Evolutionary conservation across 306 rosid genomes (phyloP).

Genomic region (Cucumis cinereus): DNA sequence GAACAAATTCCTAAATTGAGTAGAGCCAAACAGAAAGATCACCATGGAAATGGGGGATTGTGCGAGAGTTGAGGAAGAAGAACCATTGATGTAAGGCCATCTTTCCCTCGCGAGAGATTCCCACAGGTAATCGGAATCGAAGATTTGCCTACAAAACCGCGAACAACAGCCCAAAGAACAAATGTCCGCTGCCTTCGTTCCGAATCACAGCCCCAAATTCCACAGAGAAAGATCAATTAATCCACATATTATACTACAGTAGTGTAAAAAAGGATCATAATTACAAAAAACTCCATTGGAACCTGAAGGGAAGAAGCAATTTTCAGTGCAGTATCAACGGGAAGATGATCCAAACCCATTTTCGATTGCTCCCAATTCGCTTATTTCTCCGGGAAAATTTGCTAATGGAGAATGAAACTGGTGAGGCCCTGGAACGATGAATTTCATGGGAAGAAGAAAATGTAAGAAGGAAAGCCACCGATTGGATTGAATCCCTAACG

Average conservation of each 20-base stretch:
- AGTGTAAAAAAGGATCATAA: not conserved
- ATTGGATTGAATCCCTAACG: not conserved
- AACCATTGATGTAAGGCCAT: constrained; percentile 38
- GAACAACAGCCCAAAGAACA: constrained; percentile 71
- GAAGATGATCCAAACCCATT: constrained; percentile 18
- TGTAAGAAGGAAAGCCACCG: not conserved
- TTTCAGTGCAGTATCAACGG: constrained; percentile 49
- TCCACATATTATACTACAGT: not conserved
- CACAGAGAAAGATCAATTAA: not conserved
- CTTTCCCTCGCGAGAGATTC: constrained; percentile 34
- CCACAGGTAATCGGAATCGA: constrained; percentile 52
- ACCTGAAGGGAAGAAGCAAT: constrained; percentile 63
- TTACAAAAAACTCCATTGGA: not conserved
- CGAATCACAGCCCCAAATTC: not conserved
- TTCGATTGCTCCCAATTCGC: constrained; percentile 8
- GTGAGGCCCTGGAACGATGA: not conserved
- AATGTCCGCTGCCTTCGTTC: constrained; percentile 48
- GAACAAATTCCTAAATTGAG: not conserved
- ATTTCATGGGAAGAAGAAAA: not conserved
- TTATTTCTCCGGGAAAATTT: not conserved
- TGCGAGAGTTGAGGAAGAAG: constrained; percentile 24
- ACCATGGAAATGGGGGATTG: constrained; percentile 30
- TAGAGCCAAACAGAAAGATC: not conserved
- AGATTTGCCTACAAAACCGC: constrained; percentile 45
- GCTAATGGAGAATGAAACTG: not conserved